Base-by-base conservation (phyloP, 2,329 filamentous ascomycete species). In the Aschersonia sp. region DNA sequence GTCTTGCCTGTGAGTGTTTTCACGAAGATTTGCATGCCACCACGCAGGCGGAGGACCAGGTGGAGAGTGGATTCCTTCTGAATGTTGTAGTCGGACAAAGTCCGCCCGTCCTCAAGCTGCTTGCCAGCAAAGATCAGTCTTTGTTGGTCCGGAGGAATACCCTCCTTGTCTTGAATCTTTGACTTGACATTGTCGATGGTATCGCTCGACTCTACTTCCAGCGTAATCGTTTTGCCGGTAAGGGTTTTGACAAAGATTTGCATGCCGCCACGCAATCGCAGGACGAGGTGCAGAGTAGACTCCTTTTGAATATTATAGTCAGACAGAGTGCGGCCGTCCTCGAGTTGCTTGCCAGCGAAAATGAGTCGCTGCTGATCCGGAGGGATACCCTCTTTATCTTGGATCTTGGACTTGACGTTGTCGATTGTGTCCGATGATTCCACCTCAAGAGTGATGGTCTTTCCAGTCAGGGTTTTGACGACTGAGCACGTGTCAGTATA, bases 281-380 rank as follows among this genome's bases (percentile, higher is more conserved):
- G 83, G 51, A 92, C 87, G 45, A 92, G 71, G 60, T 92, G 87
- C 1, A 94, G 81, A 1, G 86, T 94, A 0, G 78, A 84, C 63
- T 94, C 87, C 73, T 94, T 94, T 69, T 95, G 88, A 47, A 95
- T 95, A 71, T 94, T 94, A 78, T 95, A 95, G 65, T 94, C 88
- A 51, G 78, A 83, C 0, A 94, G 74, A 31, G 88, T 94, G 47
- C 89, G 87, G 52, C 89, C 89, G 56, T 95, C 89, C 66, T 95
- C 89, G 9, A 95, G 79, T 65, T 95, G 89, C 77, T 95, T 95
- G 49, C 89, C 89, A 45, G 89, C 88, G 57, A 95, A 95, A 63
- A 95, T 95, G 55, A 95, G 67, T 58, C 88, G 89, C 72, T 95
- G 89, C 67, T 95, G 89, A 62, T 95, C 89, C 7, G 89, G 89